Conservation (phyloP, 257 asterid genomes). For the Leptodermis oblonga region DNA sequence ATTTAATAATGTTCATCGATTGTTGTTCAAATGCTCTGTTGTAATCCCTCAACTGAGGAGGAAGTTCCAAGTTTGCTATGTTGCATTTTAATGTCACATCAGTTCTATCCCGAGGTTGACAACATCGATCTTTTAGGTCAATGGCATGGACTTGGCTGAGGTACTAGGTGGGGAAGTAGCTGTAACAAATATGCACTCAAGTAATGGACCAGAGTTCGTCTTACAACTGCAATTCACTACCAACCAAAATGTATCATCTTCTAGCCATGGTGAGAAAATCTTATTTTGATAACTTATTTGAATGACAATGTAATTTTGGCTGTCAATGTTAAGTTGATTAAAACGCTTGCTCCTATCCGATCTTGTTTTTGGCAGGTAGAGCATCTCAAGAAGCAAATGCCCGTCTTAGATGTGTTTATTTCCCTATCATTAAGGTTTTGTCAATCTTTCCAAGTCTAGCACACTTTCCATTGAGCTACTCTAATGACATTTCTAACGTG, state of each 20-base stretch:
- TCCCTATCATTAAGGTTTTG: conserved; percentile 54
- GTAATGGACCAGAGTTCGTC: conserved; percentile 57
- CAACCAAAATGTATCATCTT: conserved; percentile 4
- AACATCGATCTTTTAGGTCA: conserved; percentile 53
- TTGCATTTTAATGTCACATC: neutral
- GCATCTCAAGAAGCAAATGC: conserved; percentile 55
- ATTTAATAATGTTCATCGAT: neutral
- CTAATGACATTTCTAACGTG: neutral
- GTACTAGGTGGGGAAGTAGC: conserved; percentile 65
- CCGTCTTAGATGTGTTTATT: conserved; percentile 63
- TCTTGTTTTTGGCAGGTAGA: conserved; percentile 30
- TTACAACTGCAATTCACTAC: conserved; percentile 42
- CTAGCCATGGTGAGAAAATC: conserved; percentile 35
- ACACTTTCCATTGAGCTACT: neutral
- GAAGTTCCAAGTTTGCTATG: no score
- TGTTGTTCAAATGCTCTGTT: neutral
- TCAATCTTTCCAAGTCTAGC: neutral
- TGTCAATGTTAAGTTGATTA: neutral
- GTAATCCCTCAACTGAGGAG: neutral
- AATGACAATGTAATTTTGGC: neutral
- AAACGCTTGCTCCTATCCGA: conserved; percentile 7
- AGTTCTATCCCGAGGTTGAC: neutral
- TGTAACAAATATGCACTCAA: conserved; percentile 50
- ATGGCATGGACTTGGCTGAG: conserved; percentile 49
- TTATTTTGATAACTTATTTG: neutral